A percentile compares a stretch with the other conserved stretches of the same genome.
Conservation (phyloP, 805 yeast species). For the Candida fluviatilis region DNA sequence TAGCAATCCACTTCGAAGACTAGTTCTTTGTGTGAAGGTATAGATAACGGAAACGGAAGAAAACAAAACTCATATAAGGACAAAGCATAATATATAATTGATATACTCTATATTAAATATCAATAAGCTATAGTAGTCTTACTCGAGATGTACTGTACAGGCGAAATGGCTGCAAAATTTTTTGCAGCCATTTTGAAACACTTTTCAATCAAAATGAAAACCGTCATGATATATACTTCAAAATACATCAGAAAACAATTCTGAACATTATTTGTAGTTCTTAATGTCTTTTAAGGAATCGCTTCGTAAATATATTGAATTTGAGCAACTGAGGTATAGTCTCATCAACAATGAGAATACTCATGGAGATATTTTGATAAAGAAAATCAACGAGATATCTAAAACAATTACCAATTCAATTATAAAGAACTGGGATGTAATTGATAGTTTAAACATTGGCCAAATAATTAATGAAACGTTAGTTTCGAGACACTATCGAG, state of each 20-base stretch:
- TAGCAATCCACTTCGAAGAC: too few relatives aligned
- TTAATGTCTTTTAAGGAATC: not conserved
- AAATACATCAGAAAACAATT: too few relatives aligned
- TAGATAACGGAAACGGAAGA: too few relatives aligned
- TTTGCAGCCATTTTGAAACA: not conserved
- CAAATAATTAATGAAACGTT: not conserved
- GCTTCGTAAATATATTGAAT: not conserved
- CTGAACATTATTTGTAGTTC: too few relatives aligned
- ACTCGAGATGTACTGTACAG: too few relatives aligned
- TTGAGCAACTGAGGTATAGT: not conserved
- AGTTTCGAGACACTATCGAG: not conserved
- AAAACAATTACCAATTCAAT: not conserved
- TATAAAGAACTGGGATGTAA: not conserved
- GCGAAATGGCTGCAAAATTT: not conserved
- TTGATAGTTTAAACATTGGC: not conserved
- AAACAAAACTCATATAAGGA: too few relatives aligned
- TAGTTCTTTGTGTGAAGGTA: too few relatives aligned
- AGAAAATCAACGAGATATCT: constrained; percentile 1
- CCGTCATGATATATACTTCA: too few relatives aligned
- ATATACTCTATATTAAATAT: too few relatives aligned
- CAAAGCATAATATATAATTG: too few relatives aligned
- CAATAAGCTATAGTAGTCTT: too few relatives aligned
- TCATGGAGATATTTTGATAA: not conserved
- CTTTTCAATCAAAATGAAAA: not conserved
- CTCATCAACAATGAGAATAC: not conserved